Base-by-base conservation (phyloP, 495 filamentous ascomycete genomes). In the Penicillium desertorum region DNA sequence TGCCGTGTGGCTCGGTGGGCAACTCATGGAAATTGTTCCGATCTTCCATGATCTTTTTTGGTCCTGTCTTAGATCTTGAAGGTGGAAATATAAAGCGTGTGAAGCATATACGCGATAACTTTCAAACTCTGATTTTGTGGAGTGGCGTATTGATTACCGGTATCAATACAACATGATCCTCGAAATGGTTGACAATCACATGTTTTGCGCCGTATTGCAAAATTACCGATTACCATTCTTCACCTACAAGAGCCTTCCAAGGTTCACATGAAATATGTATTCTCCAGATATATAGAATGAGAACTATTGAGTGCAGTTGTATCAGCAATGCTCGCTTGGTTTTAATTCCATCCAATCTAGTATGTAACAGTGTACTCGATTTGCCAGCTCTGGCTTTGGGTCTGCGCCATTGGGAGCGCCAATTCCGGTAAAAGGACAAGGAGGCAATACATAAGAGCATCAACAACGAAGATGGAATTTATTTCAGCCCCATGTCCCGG, bases 1-100 rank as follows among this genome's bases (percentile, higher is more conserved):
- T 63, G 4, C 73, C 73, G 0, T 51, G 51, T 4, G 71, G 70
- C 10, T 59, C 42, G 47, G 70, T 69, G 25, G 68, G 64, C 6
- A 76, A 51, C 37, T 74, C 71, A 34, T 58, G 34, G 44, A 71
- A 64, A n/a, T 57, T 50, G 25, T 10, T 50, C 44, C 52, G 58
- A 14, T 46, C 25, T 19, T 47, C 46, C 56, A 57, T 69, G 5
- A 2, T 16, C 16, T n/a, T 37, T 16, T 29, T 27, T 11, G 22
- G 22, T 3, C 11, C 19, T 4, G 36, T 17, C 41, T 25, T 9
- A 14, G 30, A 37, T 34, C 22, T 19, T 27, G 19, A 36, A 14
- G 17, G 14, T 29, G 4, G 42, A 12, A 4, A 11, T 39, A 11
- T 39, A 11, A 30, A 4, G 30, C 9, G 37, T 1, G 23, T 47